A percentile compares a stretch with the other conserved stretches of the same genome.
phyloP scores from a whole-genome alignment of 169 alveolate species.

The Theileria annulata region DNA sequence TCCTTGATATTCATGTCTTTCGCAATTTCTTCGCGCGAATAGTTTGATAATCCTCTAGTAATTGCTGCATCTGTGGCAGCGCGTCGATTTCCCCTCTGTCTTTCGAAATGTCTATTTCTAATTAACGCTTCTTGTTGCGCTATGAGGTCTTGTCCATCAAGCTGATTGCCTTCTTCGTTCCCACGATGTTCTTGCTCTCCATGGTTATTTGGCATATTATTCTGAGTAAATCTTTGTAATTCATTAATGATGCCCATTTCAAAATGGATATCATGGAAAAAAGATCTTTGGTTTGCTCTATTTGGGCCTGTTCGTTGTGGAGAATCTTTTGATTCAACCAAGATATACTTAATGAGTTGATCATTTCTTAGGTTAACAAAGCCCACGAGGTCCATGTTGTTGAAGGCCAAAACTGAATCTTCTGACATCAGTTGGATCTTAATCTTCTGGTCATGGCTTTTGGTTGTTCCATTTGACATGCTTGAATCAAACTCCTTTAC shows the following conservation, averaged over 20 bases:
- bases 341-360: not conserved
- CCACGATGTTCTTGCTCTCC: not conserved
- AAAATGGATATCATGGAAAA: not conserved
- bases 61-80: not conserved
- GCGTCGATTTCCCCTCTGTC: not conserved
- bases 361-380: conserved; percentile 22
- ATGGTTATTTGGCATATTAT: not conserved
- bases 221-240: not conserved
- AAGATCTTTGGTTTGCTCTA: not conserved
- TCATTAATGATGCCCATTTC: not conserved
- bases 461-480: not conserved
- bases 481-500: not conserved
- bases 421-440: not conserved
- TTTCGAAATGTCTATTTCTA: not conserved
- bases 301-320: not conserved
- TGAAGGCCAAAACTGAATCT: conserved; percentile 27
- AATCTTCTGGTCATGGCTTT: conserved; percentile 30
- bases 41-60: not conserved
- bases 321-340: not conserved
- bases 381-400: conserved; percentile 28
- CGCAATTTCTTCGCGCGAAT: conserved; percentile 9
- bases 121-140: not conserved
- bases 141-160: not conserved
- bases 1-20: conserved; percentile 28
- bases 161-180: not conserved